phyloP scores from a whole-genome alignment of 2,329 filamentous ascomycete genomes.

The Cladophialophora bantiana region DNA sequence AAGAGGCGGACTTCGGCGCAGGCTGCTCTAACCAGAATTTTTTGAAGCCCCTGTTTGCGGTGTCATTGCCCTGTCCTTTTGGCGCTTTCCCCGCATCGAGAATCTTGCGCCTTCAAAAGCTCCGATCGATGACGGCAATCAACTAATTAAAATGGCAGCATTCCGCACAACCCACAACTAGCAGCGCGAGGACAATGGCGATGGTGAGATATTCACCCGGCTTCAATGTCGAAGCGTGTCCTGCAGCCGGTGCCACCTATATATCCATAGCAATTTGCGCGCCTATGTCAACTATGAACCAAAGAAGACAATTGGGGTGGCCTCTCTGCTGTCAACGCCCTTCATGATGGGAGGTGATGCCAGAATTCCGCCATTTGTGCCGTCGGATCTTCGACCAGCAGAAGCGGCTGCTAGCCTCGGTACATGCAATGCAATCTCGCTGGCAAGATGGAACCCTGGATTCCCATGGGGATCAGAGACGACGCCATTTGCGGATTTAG shows the following conservation, averaged over 20 bases:
- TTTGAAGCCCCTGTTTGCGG: neutral
- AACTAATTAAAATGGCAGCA: neutral
- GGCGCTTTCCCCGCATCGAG: conserved; percentile 5
- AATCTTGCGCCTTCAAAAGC: neutral
- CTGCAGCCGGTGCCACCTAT: neutral
- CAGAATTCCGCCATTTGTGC: neutral
- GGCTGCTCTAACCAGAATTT: neutral
- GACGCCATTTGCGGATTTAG: conserved; percentile 4
- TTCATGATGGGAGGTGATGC: neutral
- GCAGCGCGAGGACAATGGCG: neutral
- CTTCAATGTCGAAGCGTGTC: neutral
- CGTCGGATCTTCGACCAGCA: neutral
- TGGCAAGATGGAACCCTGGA: neutral
- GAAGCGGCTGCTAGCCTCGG: conserved; percentile 1
- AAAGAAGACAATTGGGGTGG: neutral
- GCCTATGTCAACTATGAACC: neutral
- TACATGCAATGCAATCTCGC: conserved; percentile 1
- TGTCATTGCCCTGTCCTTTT: neutral
- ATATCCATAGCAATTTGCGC: neutral
- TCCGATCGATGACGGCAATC: neutral
- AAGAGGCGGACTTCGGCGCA: conserved; percentile 5
- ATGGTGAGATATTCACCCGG: neutral
- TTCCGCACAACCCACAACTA: neutral
- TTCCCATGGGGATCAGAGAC: neutral
- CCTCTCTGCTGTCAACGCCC: too few species aligned